Percentiles rank a stretch among this genome's conserved stretches.
Conservation (phyloP, 179 eudicot species). For the Silene coronaria region DNA sequence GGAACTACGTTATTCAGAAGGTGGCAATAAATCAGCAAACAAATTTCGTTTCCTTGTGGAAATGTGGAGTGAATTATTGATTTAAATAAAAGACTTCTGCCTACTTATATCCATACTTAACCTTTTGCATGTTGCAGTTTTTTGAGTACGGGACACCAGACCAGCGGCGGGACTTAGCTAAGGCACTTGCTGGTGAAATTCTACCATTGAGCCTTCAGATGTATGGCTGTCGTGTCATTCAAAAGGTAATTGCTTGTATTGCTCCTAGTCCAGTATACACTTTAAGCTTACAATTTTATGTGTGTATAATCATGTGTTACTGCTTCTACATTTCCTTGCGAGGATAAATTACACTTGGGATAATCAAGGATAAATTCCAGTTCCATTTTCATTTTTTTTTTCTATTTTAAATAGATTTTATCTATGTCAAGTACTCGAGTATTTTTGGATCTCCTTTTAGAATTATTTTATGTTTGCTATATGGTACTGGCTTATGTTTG, state of each 20-base stretch:
- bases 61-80: not conserved
- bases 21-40: slow-evolving; percentile 29
- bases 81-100: not conserved
- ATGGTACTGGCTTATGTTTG: too few species aligned
- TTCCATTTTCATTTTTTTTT: too few species aligned
- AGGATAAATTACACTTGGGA: too few species aligned
- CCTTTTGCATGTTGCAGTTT: slow-evolving; percentile 41
- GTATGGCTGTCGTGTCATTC: slow-evolving; percentile 98
- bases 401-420: too few species aligned
- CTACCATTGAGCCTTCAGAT: slow-evolving; percentile 78
- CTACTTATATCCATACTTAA: not conserved
- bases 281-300: not conserved
- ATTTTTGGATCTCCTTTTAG: too few species aligned
- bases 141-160: slow-evolving; percentile 77
- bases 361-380: too few species aligned
- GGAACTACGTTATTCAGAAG: slow-evolving; percentile 98
- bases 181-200: slow-evolving; percentile 66
- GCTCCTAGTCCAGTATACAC: not conserved
- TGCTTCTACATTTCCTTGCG: too few species aligned
- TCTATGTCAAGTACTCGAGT: too few species aligned
- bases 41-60: slow-evolving; percentile 5
- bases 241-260: slow-evolving; percentile 60
- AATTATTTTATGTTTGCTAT: too few species aligned
- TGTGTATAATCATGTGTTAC: not conserved
- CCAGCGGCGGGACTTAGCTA: slow-evolving; percentile 80